Conservation (phyloP, 2,329 filamentous ascomycete species). For the Aspergillus fumigatiaffinis region DNA sequence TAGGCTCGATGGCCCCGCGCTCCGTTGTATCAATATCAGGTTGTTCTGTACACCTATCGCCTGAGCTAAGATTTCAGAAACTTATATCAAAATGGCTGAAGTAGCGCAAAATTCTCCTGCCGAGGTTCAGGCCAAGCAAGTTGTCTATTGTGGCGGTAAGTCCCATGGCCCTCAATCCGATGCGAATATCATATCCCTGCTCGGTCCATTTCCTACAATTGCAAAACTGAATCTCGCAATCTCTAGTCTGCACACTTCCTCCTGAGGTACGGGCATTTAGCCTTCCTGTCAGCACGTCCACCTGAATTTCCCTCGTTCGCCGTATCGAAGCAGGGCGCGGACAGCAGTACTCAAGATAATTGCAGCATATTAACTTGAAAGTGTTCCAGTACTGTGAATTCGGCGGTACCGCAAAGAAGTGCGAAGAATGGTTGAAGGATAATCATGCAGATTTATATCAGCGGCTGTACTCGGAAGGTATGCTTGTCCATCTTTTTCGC, state of each 20-base stretch:
- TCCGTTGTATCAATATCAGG: neutral
- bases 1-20: neutral
- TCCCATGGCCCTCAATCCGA: conserved; percentile 4
- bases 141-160: conserved; percentile 61
- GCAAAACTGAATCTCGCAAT: conserved; percentile 1
- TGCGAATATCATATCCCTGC: neutral
- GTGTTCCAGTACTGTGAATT: conserved; percentile 89
- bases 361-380: conserved; percentile 4
- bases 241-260: conserved; percentile 59
- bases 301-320: neutral
- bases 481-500: neutral
- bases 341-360: neutral
- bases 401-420: conserved; percentile 93
- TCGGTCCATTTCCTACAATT: neutral
- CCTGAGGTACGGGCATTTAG: conserved; percentile 56
- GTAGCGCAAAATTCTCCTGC: conserved; percentile 29
- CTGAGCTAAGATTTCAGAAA: neutral
- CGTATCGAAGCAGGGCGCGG: neutral
- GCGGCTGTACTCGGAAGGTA: conserved; percentile 82
- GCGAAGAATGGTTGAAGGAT: conserved; percentile 88
- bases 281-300: conserved; percentile 17
- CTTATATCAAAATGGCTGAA: conserved; percentile 28
- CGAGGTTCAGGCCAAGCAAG: conserved; percentile 49
- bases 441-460: conserved; percentile 70
- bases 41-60: neutral